Conservation (phyloP, 2,329 filamentous ascomycete species). For the Fusarium sp. region DNA sequence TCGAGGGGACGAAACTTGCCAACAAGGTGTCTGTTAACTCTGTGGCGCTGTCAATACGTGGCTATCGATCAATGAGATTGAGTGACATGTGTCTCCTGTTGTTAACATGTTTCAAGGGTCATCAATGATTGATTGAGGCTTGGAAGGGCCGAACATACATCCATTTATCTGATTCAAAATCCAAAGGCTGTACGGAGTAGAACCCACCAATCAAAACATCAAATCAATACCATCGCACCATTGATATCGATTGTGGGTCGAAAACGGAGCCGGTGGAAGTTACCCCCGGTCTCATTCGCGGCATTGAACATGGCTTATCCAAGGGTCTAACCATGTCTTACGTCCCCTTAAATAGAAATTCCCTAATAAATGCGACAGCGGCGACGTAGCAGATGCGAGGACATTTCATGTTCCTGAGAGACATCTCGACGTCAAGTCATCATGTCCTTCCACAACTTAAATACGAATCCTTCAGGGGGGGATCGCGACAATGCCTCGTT, state of each 20-base stretch:
- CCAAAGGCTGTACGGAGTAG: not conserved
- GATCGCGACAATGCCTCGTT: slow-evolving; percentile 55
- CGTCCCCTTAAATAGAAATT: slow-evolving; percentile 33
- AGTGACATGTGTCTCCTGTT: not conserved
- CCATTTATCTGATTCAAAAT: not conserved
- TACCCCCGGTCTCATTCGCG: slow-evolving; percentile 36
- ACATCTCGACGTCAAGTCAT: slow-evolving; percentile 20
- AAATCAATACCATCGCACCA: not conserved
- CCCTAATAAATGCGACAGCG: slow-evolving; percentile 17
- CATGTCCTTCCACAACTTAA: slow-evolving; percentile 38
- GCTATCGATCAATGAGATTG: not conserved
- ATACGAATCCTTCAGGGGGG: slow-evolving; percentile 32
- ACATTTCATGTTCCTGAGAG: slow-evolving; percentile 26
- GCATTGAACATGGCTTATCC: slow-evolving; percentile 19
- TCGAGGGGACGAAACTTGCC: not conserved
- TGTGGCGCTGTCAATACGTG: not conserved
- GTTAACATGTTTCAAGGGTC: not conserved
- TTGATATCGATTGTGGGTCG: slow-evolving; percentile 7
- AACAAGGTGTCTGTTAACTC: not conserved
- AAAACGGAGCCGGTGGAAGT: slow-evolving; percentile 34
- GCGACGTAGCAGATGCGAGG: slow-evolving; percentile 16
- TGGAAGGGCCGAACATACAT: not conserved
- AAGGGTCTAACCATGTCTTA: slow-evolving; percentile 30
- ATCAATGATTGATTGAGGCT: not conserved
- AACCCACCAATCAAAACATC: not conserved